Evolutionary conservation across 345 rosid species (phyloP), one percentile per base, ranked within the genome.

Genomic region (Salix purpurea): DNA sequence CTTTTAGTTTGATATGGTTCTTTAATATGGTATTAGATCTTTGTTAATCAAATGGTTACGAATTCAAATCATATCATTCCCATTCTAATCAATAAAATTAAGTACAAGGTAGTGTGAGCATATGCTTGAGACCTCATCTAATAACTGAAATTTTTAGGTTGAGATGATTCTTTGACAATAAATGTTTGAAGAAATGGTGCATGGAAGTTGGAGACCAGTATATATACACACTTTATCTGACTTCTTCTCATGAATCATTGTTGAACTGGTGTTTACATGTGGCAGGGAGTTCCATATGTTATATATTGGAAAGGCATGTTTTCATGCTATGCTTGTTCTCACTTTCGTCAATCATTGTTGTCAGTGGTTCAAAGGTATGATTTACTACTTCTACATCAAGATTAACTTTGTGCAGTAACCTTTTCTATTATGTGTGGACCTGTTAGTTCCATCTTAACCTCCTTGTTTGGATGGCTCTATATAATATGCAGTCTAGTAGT

Each of bases 261-360:
- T 52, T 78, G 37, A 77, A 34, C 75, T n/a, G 61, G 68, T 37
- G 8, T 65, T 71, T 83, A 54, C 62, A 44, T 69, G 65, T 79
- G 74, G 80, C 92, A 95, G 98, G 99, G 99, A 67, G 89, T 92
- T 82, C 91, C 94, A 52, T 90, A 92, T 72, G 92, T 94, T 78
- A 90, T 96, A 77, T 91, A 90, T 77, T 96, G 99, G 99, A 85
- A 85, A 84, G 76, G 72, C 72, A 48, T 85, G 44, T 79, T 90
- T 78, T 87, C 99, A 6, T 80, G 58, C 69, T 90, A 88, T 82
- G 90, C 85, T 58, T 92, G 94, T 76, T 85, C 90, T 76, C 99
- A 96, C 88, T 96, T 96, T 82, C 92, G 90, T 61, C 95, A 89
- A 76, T 95, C 97, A 75, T 82, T 96, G 69, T 87, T 92, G 28